A percentile compares a stretch with the other conserved stretches of the same genome.
Conservation (phyloP, 2,329 filamentous ascomycete species). For the Blastomyces emzantsi region DNA sequence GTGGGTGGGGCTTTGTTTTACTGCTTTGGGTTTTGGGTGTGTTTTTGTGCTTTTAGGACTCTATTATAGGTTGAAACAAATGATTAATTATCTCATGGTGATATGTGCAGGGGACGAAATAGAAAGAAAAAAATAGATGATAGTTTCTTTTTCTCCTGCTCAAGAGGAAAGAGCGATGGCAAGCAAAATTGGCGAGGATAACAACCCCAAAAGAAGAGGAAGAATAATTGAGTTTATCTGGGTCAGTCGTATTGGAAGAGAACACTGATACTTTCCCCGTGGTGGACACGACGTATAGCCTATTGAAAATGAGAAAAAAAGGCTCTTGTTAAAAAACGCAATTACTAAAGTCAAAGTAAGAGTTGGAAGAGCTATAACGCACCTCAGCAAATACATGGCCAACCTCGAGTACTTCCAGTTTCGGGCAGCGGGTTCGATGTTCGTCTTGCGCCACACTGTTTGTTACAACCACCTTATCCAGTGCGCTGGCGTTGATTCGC, state of each 20-base stretch:
- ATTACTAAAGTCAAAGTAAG: not conserved
- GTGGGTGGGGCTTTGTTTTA: not conserved
- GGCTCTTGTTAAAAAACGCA: not conserved
- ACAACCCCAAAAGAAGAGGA: not conserved
- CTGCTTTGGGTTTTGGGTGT: not conserved
- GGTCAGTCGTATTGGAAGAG: slow-evolving; percentile 73
- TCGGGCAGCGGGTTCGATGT: slow-evolving; percentile 66
- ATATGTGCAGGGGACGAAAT: not conserved
- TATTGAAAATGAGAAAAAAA: slow-evolving; percentile 23
- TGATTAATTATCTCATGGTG: not conserved
- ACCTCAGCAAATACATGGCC: slow-evolving; percentile 84
- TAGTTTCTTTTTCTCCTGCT: slow-evolving; percentile 1
- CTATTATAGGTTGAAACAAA: not conserved
- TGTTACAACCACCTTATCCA: slow-evolving; percentile 91
- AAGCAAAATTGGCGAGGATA: not conserved
- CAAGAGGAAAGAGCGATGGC: not conserved
- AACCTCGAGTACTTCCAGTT: slow-evolving; percentile 86
- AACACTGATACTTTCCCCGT: slow-evolving; percentile 95
- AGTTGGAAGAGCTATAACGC: slow-evolving; percentile 20
- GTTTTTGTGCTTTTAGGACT: not conserved
- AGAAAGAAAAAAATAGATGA: not conserved
- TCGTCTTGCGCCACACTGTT: slow-evolving; percentile 89
- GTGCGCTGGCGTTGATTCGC: slow-evolving; percentile 81
- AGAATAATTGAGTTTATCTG: slow-evolving; percentile 2
- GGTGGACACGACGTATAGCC: slow-evolving; percentile 89